These are phyloP conservation scores for Pseudocercospora vitis DNA, from an alignment of 2,329 filamentous ascomycete genomes.

Conservation along the genomic window DNA sequence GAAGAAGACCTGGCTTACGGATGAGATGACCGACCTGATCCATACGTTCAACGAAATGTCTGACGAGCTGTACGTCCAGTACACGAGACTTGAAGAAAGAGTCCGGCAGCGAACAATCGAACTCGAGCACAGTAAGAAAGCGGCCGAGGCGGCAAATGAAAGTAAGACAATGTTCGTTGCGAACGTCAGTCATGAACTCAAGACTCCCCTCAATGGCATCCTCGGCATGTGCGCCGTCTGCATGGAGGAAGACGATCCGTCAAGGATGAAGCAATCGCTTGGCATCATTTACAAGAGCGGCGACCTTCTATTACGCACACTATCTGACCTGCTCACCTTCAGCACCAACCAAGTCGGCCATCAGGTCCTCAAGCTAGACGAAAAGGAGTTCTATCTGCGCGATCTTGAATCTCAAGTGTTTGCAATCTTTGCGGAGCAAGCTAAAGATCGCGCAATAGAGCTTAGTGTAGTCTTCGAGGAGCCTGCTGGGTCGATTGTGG, in stretches of 20 bases:
- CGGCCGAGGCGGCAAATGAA: conserved; percentile 90
- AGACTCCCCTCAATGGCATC: conserved; percentile 93
- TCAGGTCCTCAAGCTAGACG: conserved; percentile 70
- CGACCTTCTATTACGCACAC: conserved; percentile 77
- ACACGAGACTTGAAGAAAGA: conserved; percentile 77
- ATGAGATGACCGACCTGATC: conserved; percentile 81
- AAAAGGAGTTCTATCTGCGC: conserved; percentile 78
- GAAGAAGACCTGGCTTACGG: conserved; percentile 71
- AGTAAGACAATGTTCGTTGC: conserved; percentile 60
- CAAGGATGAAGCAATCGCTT: conserved; percentile 75
- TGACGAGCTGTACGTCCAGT: conserved; percentile 83
- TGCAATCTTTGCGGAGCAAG: conserved; percentile 87
- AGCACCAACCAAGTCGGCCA: conserved; percentile 93
- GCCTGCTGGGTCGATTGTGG: conserved; percentile 7
- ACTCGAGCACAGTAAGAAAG: conserved; percentile 84
- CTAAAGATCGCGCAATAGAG: conserved; percentile 74
- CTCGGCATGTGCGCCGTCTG: conserved; percentile 90
- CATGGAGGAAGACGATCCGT: conserved; percentile 83
- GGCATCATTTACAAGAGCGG: conserved; percentile 87
- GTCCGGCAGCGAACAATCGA: conserved; percentile 80
- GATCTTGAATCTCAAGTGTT: conserved; percentile 80
- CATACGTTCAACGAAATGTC: conserved; percentile 91
- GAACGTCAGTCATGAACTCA: conserved; percentile 66
- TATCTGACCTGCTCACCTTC: conserved; percentile 88
- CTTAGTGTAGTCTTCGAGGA: conserved; percentile 70